A percentile compares a stretch with the other conserved stretches of the same genome.
Evolutionary conservation across 2,329 filamentous ascomycete species (phyloP).

Genomic region (Emergomyces pasteurianus): DNA sequence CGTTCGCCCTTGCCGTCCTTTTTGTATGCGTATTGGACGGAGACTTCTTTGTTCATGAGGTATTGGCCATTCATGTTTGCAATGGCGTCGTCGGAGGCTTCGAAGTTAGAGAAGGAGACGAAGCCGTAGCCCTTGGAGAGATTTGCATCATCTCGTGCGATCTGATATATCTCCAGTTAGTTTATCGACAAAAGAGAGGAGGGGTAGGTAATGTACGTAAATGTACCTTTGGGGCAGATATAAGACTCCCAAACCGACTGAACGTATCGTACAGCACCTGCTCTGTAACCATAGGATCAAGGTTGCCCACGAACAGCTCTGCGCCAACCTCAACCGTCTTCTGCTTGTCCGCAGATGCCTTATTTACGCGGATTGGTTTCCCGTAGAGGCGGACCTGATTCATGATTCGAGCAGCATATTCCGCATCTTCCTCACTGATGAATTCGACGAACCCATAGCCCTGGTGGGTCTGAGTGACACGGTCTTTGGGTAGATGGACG

Average conservation of each 20-base stretch:
- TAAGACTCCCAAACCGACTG: constrained; percentile 74
- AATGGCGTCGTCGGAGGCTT: constrained; percentile 83
- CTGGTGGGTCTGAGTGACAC: constrained; percentile 91
- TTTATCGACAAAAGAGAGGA: background rate
- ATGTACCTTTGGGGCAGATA: constrained; percentile 70
- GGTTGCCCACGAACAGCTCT: constrained; percentile 91
- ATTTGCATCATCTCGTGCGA: constrained; percentile 75
- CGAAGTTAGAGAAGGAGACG: constrained; percentile 84
- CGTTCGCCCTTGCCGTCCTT: constrained; percentile 96
- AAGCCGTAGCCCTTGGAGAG: constrained; percentile 94
- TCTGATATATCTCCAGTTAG: constrained; percentile 27
- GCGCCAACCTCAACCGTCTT: constrained; percentile 87
- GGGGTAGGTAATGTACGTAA: background rate
- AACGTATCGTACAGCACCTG: constrained; percentile 94
- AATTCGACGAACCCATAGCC: constrained; percentile 99
- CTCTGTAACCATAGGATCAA: constrained; percentile 90
- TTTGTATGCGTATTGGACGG: constrained; percentile 97
- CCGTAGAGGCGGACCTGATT: constrained; percentile 88
- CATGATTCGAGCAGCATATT: constrained; percentile 94
- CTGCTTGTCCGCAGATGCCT: constrained; percentile 85
- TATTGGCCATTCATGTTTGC: constrained; percentile 92
- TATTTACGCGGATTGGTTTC: constrained; percentile 94
- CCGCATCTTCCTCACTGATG: constrained; percentile 85
- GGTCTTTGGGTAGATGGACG: constrained; percentile 95
- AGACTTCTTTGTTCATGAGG: constrained; percentile 91